Conservation (phyloP, 495 filamentous ascomycete species). For the Arthonia radiata region DNA sequence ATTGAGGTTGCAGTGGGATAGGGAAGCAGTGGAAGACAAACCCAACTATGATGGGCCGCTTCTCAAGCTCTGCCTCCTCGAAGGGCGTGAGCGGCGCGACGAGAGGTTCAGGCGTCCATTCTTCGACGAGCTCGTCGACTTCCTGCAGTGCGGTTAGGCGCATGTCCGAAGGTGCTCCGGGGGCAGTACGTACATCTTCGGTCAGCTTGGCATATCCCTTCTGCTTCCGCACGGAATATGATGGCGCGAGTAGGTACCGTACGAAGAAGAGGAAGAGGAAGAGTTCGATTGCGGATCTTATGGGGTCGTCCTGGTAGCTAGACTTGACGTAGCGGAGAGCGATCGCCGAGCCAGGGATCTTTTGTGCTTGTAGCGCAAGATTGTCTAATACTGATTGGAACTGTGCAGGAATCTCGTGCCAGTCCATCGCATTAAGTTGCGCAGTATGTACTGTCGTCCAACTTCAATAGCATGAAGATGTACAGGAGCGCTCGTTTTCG, state of each 20-base stretch:
- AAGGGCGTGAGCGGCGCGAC: slow-evolving; percentile 43
- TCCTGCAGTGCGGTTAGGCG: slow-evolving; percentile 24
- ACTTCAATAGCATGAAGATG: no score
- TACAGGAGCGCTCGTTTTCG: no score
- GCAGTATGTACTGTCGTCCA: no score
- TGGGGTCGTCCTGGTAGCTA: slow-evolving; percentile 91
- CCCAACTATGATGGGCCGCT: slow-evolving; percentile 67
- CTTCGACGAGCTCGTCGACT: slow-evolving; percentile 89
- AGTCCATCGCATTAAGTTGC: no score
- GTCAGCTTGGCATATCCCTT: slow-evolving; percentile 58
- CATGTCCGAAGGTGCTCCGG: slow-evolving; percentile 1
- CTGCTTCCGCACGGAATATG: slow-evolving; percentile 66
- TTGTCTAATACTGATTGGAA: no score
- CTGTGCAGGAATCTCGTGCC: no score
- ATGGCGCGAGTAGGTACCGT: slow-evolving; percentile 71
- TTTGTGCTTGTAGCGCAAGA: no score
- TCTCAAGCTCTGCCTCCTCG: slow-evolving; percentile 66
- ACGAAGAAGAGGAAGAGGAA: slow-evolving; percentile 91
- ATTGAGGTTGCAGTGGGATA: slow-evolving; percentile 1
- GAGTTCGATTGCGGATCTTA: slow-evolving; percentile 79
- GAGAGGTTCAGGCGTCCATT: slow-evolving; percentile 88
- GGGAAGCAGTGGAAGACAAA: slow-evolving; percentile 15
- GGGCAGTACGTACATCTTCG: slow-evolving; percentile 34
- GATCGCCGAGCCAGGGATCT: slow-evolving; percentile 34
- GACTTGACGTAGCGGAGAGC: slow-evolving; percentile 84